Evolutionary conservation across 148 eudicot species (phyloP).

Genomic region (Polygonum maritimum): DNA sequence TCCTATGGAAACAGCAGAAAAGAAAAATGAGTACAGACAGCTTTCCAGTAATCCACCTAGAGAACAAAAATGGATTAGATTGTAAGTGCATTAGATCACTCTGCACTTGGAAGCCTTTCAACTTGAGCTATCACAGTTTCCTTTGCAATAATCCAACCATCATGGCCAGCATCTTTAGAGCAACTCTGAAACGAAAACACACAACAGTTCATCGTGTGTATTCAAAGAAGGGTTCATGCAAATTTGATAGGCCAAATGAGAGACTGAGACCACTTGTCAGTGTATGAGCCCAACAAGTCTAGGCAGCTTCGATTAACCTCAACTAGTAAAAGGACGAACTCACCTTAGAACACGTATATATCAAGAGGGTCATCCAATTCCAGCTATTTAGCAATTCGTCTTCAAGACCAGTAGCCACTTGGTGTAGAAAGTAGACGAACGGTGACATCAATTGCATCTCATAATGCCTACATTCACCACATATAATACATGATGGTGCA

Average conservation of each 20-base stretch:
- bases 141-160: slow-evolving; percentile 61
- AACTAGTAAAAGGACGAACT: slow-evolving; percentile 8
- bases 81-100: background rate
- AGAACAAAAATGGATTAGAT: background rate
- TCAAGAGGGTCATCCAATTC: slow-evolving; percentile 78
- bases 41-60: background rate
- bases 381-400: slow-evolving; percentile 49
- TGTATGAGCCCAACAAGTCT: background rate
- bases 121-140: slow-evolving; percentile 48
- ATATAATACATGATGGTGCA: slow-evolving; percentile 44
- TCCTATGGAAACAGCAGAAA: background rate
- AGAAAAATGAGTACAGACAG: background rate
- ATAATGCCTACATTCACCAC: slow-evolving; percentile 65
- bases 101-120: slow-evolving; percentile 22
- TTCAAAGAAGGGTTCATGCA: too few species aligned
- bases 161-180: slow-evolving; percentile 15
- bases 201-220: background rate
- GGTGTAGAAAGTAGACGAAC: slow-evolving; percentile 64
- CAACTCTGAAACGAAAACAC: slow-evolving; percentile 40
- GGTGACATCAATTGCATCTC: slow-evolving; percentile 96
- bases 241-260: too few species aligned
- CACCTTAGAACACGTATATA: slow-evolving; percentile 79
- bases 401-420: slow-evolving; percentile 30
- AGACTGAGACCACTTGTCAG: too few species aligned
- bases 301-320: background rate